Percentiles rank a stretch among this genome's conserved stretches.
phyloP scores from a whole-genome alignment of 345 rosid genomes.

The Viola odorata region DNA sequence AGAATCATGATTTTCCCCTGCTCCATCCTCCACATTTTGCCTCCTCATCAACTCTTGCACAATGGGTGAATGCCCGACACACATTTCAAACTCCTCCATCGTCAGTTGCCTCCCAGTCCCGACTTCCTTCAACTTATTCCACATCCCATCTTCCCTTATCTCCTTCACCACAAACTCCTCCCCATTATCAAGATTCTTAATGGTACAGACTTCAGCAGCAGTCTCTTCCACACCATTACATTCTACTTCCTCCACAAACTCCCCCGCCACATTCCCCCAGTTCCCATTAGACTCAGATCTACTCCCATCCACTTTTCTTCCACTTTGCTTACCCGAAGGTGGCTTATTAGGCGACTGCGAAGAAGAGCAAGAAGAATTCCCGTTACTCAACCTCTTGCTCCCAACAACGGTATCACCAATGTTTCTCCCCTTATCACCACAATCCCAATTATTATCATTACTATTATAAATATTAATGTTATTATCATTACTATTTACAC shows the following conservation, averaged over 20 bases:
- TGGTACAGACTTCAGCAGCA: conserved; percentile 43
- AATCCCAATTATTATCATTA: conserved; percentile 1
- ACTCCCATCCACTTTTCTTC: conserved; percentile 19
- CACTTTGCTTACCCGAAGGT: conserved; percentile 22
- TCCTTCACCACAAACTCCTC: conserved; percentile 84
- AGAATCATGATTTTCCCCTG: conserved; percentile 37
- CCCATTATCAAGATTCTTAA: conserved; percentile 86
- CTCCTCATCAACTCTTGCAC: conserved; percentile 96
- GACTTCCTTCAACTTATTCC: conserved; percentile 79
- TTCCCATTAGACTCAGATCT: conserved; percentile 26
- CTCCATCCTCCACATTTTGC: conserved; percentile 76
- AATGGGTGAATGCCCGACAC: conserved; percentile 88
- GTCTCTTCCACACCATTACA: conserved; percentile 15
- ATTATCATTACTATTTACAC: conserved; percentile 16
- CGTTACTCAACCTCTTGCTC: background rate
- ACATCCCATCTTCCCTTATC: conserved; percentile 71
- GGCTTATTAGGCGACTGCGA: conserved; percentile 31
- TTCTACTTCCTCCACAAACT: conserved; percentile 29
- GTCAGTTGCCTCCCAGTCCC: conserved; percentile 88
- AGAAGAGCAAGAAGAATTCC: conserved; percentile 15
- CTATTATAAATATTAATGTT: conserved; percentile 1
- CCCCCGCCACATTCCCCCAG: conserved; percentile 19
- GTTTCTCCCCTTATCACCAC: background rate
- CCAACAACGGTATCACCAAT: background rate
- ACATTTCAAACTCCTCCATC: conserved; percentile 85